Evolutionary conservation across 257 asterid genomes (phyloP), one percentile per base, ranked within the genome.

Genomic region (Scutellaria baicalensis): DNA sequence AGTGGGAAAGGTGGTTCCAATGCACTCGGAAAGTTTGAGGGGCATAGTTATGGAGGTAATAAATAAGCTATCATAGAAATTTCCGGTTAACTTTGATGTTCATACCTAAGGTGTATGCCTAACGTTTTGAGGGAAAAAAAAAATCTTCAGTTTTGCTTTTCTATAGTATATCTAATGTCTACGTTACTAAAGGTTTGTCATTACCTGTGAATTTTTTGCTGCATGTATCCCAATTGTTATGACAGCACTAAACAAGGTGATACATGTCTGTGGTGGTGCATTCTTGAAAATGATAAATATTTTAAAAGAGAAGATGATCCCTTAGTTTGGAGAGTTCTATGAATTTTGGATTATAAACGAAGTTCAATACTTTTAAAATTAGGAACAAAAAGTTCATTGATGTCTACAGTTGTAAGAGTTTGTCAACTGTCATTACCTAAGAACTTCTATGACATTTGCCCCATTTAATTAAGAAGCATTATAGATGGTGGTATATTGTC

Each of bases 1-100:
- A n/a, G 99, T 91, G 72, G 99, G 99, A 42, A 94, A 94, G 81
- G 99, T 94, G 67, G 91, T 84, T 66, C 92, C 95, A 2, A 47
- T 81, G 77, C 89, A 91, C 72, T 77, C 95, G 42, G 97, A 92
- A 75, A 84, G 66, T 74, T 85, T 94, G 83, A 91, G 97, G 88
- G 99, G 99, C 77, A 94, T 91, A 64, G 88, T 89, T 58, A 87
- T 93, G 99, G 96, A 93, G 99, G 96, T 93, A 52, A 6, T 9
- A 27, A 89, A 27, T 31, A 62, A 27, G 52, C 48, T 68, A 18
- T 18, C 64, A 0, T 49, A 17, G n/a, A 42, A 42, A 52, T 48
- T 44, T 64, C 39, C 36, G 44, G 2, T n/a, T 54, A 42, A 35
- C 5, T 49, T 38, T 74, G 9, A 17, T 48, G 64, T 59, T 33